A percentile compares a stretch with the other conserved stretches of the same genome.
phyloP scores from a whole-genome alignment of 1,284 basidiomycete species.

The Apiotrichum brassicae region DNA sequence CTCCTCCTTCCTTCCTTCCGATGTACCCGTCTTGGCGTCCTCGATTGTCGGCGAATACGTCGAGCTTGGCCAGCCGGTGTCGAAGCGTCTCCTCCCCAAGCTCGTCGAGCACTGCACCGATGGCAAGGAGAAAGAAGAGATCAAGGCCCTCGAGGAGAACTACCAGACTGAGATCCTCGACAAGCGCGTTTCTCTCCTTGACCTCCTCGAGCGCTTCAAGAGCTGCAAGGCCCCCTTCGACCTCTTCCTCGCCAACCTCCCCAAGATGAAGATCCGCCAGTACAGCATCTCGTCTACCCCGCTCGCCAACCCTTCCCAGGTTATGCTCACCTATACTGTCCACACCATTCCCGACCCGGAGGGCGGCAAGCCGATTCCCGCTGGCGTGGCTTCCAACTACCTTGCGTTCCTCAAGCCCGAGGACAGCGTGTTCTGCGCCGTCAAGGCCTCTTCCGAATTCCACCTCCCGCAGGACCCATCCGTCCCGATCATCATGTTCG shows the following conservation, averaged over 20 bases:
- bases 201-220: conserved; percentile 49
- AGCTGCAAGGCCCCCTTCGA: conserved; percentile 33
- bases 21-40: conserved; percentile 44
- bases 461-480: conserved; percentile 51
- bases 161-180: conserved; percentile 25
- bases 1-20: conserved; percentile 42
- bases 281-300: conserved; percentile 52
- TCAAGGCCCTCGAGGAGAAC: conserved; percentile 12
- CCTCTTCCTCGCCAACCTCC: conserved; percentile 16
- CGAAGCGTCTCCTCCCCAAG: conserved; percentile 20
- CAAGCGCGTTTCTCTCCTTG: conserved; percentile 47
- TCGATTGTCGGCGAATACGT: conserved; percentile 50
- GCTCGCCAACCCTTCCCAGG: conserved; percentile 49
- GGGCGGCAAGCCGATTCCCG: conserved; percentile 33
- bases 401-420: conserved; percentile 50
- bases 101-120: conserved; percentile 10
- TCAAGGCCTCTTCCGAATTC: conserved; percentile 51
- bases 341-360: conserved; percentile 46
- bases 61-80: conserved; percentile 45
- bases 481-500: conserved; percentile 52
- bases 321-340: conserved; percentile 52
- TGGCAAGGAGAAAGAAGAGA: neutral
- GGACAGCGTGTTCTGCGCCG: conserved; percentile 50
- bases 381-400: conserved; percentile 54
- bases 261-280: conserved; percentile 21